Evolutionary conservation across 306 rosid species (phyloP), one percentile per base, ranked within the genome.

Genomic region (Acacia crassicarpa): DNA sequence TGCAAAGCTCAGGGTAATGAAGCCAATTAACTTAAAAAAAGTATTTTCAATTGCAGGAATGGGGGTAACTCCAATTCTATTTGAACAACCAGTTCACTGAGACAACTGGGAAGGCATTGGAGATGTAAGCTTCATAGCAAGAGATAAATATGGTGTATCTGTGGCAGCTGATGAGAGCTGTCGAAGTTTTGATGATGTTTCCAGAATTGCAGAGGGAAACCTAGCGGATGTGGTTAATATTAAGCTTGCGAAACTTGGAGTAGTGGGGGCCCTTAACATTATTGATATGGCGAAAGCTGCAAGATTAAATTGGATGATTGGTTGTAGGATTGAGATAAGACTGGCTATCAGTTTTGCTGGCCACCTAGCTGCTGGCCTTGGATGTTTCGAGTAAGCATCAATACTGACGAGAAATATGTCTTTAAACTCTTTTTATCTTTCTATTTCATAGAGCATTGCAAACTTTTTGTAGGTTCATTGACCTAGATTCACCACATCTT

Each of bases 91-190:
- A 27, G 97, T 93, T 84, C 93, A 95, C 58, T 86, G 97, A 86
- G 97, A 95, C 83, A 94, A 95, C 83, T 95, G 98, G 99, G 97
- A 95, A 74, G 99, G 99, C 76, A 98, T 95, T 74, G 94, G 92
- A 79, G 62, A 87, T 79, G 98, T 95, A 11, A 84, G 88, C 79
- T 83, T 11, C 1, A 65, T 91, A 38, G 92, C 97, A 2, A 84
- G 91, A 85, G 91, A 92, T 25, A 91, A 82, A 71, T 95, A 89
- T 69, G 96, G 96, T 41, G 88, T 95, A 63, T 93, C 92, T 66
- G 94, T 92, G 87, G 99, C 97, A 73, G 98, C 99, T 67, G 98
- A 95, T 75, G 99, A 95, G 92, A 93, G 99, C 80, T 91, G 98
- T 81, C 88, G 93, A 75, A 80, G 91, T 83, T 30, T 91, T 75